A percentile compares a stretch with the other conserved stretches of the same genome.
phyloP scores from a whole-genome alignment of 2,329 filamentous ascomycete genomes.

The Monosporascus sp. region DNA sequence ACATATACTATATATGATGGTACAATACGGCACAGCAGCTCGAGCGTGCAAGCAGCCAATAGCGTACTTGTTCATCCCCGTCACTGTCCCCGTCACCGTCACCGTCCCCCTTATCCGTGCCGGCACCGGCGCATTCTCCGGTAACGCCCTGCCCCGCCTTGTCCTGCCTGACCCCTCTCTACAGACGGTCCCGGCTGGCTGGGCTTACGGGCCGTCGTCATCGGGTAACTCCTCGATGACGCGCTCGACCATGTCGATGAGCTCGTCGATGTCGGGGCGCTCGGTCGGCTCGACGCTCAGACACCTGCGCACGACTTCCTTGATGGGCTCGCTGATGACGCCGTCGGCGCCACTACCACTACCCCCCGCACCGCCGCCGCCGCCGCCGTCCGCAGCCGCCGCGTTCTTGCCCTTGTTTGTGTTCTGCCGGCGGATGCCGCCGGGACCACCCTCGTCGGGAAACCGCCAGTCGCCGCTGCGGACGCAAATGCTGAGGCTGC shows the following conservation, averaged over 20 bases:
- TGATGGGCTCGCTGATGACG: conserved; percentile 72
- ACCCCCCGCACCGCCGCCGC: conserved; percentile 6
- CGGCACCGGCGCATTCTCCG: no score
- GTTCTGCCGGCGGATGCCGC: conserved; percentile 19
- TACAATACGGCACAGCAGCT: no score
- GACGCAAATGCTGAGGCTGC: conserved; percentile 86
- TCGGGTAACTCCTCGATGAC: conserved; percentile 27
- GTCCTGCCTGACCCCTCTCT: no score
- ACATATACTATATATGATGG: no score
- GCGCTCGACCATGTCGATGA: conserved; percentile 28
- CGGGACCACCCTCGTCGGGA: conserved; percentile 73
- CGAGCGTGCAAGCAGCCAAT: no score
- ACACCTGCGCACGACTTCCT: conserved; percentile 83
- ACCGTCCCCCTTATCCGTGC: no score
- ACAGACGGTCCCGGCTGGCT: no score
- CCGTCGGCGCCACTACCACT: conserved; percentile 33
- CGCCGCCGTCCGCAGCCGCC: conserved; percentile 23
- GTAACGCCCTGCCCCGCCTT: no score
- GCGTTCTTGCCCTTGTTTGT: conserved; percentile 38
- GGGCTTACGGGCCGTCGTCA: conserved; percentile 13
- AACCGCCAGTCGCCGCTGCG: conserved; percentile 94
- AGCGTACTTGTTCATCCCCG: no score
- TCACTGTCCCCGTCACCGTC: no score
- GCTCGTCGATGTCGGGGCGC: conserved; percentile 51
- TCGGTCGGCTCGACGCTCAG: conserved; percentile 82